Percentiles rank a stretch among this genome's conserved stretches.
Conservation (phyloP, 2,329 filamentous ascomycete genomes). For the Apiospora marii region DNA sequence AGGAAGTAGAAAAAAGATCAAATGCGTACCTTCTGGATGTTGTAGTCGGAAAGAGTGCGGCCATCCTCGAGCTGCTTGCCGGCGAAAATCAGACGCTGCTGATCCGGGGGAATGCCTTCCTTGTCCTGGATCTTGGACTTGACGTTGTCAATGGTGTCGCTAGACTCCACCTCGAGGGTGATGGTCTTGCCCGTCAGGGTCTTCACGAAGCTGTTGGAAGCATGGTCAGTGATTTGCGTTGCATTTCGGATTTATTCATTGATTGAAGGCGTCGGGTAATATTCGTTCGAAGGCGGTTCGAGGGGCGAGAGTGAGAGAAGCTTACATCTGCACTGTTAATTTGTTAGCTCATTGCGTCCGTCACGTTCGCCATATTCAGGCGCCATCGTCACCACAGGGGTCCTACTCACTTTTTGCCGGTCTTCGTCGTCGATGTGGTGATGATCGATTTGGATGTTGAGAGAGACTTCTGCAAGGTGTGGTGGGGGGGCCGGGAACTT, state of each 20-base stretch:
- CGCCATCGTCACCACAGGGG: constrained; percentile 21
- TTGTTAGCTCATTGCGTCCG: background rate
- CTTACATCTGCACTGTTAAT: constrained; percentile 82
- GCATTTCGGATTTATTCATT: constrained; percentile 25
- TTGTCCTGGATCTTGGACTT: constrained; percentile 99
- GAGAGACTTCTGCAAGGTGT: constrained; percentile 44
- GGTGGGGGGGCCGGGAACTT: constrained; percentile 19
- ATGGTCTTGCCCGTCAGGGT: constrained; percentile 99
- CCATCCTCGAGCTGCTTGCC: constrained; percentile 99
- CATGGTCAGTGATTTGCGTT: constrained; percentile 35
- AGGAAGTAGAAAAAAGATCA: constrained; percentile 23
- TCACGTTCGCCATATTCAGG: background rate
- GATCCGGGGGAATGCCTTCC: constrained; percentile 97
- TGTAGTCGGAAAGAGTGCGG: constrained; percentile 96
- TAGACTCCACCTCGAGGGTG: constrained; percentile 99
- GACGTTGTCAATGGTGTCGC: constrained; percentile 99
- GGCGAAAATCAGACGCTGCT: constrained; percentile 98
- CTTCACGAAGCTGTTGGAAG: constrained; percentile 89
- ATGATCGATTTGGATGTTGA: constrained; percentile 44
- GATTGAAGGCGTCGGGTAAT: constrained; percentile 35
- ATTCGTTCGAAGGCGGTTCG: constrained; percentile 40
- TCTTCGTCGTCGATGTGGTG: constrained; percentile 54
- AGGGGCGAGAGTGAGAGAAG: constrained; percentile 53
- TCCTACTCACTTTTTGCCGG: constrained; percentile 67
- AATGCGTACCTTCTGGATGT: constrained; percentile 91